Percentiles rank a stretch among this genome's conserved stretches.
Conservation (phyloP, 108 stramenopile species). For the Nitzschia inconspicua region DNA sequence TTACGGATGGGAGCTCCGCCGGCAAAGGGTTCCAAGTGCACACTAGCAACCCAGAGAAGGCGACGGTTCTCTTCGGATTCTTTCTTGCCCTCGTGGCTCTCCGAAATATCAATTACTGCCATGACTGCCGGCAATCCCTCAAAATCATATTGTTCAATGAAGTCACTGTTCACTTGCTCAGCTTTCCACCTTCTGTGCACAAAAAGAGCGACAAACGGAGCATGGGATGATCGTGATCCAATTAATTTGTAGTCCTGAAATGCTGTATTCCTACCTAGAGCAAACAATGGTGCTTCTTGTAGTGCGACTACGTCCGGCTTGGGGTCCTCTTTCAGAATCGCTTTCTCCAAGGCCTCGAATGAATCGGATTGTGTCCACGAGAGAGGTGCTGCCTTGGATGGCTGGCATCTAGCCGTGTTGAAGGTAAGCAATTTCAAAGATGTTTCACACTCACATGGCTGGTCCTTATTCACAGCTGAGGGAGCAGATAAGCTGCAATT, state of each 20-base stretch:
- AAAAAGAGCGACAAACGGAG: not conserved
- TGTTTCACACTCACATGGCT: too few species aligned
- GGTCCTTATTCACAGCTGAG: too few species aligned
- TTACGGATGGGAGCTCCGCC: not conserved
- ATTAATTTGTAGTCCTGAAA: conserved; percentile 3
- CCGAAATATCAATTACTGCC: not conserved
- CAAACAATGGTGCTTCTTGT: conserved; percentile 12
- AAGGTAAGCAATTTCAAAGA: not conserved
- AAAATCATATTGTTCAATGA: not conserved
- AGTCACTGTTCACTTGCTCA: not conserved
- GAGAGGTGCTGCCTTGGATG: conserved; percentile 6
- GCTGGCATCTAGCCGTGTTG: conserved; percentile 9
- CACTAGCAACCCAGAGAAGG: conserved; percentile 3
- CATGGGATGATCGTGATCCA: not conserved
- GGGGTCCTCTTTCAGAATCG: not conserved
- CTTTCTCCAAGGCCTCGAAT: not conserved
- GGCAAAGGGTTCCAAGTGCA: conserved; percentile 19
- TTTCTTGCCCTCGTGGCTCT: not conserved
- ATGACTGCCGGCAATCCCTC: conserved; percentile 8
- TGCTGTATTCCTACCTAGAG: not conserved
- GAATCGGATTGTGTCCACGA: not conserved
- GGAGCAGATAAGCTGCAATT: too few species aligned
- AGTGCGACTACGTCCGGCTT: conserved; percentile 15
- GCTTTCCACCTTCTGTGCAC: not conserved
- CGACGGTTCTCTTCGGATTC: not conserved